phyloP scores from a whole-genome alignment of 169 alveolate genomes.

The Eimeria acervulina region DNA sequence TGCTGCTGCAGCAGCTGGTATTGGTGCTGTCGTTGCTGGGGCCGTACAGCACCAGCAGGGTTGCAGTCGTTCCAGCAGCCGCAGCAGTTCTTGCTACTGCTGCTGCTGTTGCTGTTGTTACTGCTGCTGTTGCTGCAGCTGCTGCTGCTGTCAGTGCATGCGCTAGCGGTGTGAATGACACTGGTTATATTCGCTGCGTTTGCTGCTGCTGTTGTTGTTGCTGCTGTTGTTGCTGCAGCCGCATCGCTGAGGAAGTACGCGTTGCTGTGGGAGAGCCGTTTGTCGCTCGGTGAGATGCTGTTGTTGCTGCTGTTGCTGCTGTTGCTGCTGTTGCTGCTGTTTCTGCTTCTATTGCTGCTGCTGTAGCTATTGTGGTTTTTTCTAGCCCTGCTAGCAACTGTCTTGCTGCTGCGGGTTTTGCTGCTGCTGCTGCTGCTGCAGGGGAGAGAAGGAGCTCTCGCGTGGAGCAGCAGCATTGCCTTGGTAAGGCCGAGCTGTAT shows the following conservation, averaged over 20 bases:
- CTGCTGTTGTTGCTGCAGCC: slow-evolving; percentile 46
- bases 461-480: slow-evolving; percentile 25
- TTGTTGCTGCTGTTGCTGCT: background rate
- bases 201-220: slow-evolving; percentile 6
- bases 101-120: background rate
- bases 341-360: too few species aligned
- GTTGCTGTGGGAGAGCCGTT: slow-evolving; percentile 68
- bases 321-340: background rate
- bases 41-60: background rate
- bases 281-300: slow-evolving; percentile 41
- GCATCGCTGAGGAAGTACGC: slow-evolving; percentile 72
- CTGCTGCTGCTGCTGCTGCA: slow-evolving; percentile 40
- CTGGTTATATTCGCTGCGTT: background rate
- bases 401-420: slow-evolving; percentile 27
- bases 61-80: background rate
- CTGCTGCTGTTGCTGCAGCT: slow-evolving; percentile 16
- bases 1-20: background rate
- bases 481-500: too few species aligned
- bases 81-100: background rate
- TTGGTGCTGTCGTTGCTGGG: background rate
- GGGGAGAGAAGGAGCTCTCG: slow-evolving; percentile 31
- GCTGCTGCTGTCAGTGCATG: background rate
- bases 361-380: too few species aligned
- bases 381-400: background rate
- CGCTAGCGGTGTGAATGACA: background rate